Base-by-base conservation (phyloP, 495 filamentous ascomycete species). In the Podospora comata region DNA sequence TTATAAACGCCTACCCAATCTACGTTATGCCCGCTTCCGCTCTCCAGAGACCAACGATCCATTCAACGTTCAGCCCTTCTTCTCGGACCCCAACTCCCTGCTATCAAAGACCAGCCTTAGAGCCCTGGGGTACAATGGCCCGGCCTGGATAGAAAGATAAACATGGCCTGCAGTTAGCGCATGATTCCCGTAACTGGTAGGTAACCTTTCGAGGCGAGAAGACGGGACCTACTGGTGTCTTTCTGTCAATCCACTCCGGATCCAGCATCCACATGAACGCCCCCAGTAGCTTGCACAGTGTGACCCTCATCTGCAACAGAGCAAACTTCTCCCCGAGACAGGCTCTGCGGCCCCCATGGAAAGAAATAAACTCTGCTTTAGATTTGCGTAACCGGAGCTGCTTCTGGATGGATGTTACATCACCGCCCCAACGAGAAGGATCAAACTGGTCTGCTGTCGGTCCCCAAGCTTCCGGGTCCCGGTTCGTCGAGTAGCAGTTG, bases 241-340 rank as follows among this genome's bases (percentile, higher is more conserved):
- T 71, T 2, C 66, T 58, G 39, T 68, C 66, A 1, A 66, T 44
- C 70, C 70, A 71, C 0, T 20, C 44, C 3, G 70, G 66, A 34
- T 71, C 70, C 23, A 71, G 57, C 20, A 5, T 7, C 66, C 66
- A 71, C 6, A 32, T 66, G 13, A 66, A 68, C 20, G 60, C 55
- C 15, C 27, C 20, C 2, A 71, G 27, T 30, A 71, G 39, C 4
- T 30, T 32, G 26, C 60, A 64, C 60, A 71, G 9, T 3, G 70
- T 71, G 32, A 71, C 28, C 11, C 66, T 57, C 70, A 71, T 62
- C 64, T 71, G 53, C 23, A 71, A 34, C 16, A 71, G 7, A 2
- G 70, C 68, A 64, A 70, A 79, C 60, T 65, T 72, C 67, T 76
- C 71, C 1, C 78, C 77, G n/a, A 79, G 18, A 53, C 78, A 79